Base-by-base conservation (phyloP, 352 stramenopile species). In the Sclerospora graminicola region DNA sequence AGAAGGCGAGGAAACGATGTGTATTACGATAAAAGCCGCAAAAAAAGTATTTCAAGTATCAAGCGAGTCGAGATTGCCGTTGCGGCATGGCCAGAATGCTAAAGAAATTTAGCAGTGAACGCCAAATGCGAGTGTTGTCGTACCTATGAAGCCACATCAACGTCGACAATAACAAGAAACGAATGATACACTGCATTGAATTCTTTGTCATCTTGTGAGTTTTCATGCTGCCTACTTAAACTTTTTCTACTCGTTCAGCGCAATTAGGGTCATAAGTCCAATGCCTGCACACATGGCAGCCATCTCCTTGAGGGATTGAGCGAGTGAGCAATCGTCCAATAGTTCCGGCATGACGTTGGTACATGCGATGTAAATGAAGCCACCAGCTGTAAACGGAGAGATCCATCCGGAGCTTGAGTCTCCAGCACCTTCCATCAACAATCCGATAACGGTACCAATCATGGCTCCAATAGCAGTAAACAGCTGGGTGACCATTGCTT, bases 281-380 rank as follows among this genome's bases (percentile, higher is more conserved):
- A 92, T 73, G 27, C 80, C 71, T 3, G 68, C 51, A 55, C 60
- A 73, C 72, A 89, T 84, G 41, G 78, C 72, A 1, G 61, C 54
- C 16, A 60, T 58, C 52, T 93, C 76, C 40, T 84, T 80, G 7
- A 86, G 36, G 26, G 72, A 87, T 55, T 88, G 74, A 21, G 21
- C 41, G 9, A 93, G 43, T 31, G 76, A 88, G 26, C 76, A 85
- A 51, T 89, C 78, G 44, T 95, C 78, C 21, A 97, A 63, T 26
- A 96, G 60, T 54, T 97, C 81, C 5, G 89, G 86, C 57, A 97
- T 80, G 36, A 97, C 88, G 36, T 77, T 95, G 18, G 78, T 74
- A 41, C 82, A 89, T 20, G 87, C 83, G 28, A 97, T 81, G 60
- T 97, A 97, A 41, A 97, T 75, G 67, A 97, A 97, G 11, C 89